Base-by-base conservation (phyloP, 2,329 filamentous ascomycete species). In the Fusarium tupiense region DNA sequence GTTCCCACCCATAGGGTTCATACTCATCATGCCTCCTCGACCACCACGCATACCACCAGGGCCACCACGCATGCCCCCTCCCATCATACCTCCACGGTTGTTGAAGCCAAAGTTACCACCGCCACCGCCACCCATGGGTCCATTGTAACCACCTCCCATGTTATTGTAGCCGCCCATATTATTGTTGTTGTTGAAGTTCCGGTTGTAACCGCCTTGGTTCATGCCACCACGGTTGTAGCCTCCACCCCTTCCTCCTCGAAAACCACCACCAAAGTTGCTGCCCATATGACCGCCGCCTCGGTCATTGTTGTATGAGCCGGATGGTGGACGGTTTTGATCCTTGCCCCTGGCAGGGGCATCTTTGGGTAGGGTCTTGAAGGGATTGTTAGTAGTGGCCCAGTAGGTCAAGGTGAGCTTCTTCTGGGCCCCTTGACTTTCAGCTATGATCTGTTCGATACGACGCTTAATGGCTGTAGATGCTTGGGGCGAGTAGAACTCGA, bases 321-420 rank as follows among this genome's bases (percentile, higher is more conserved):
- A 80, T 38, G 85, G 82, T 64, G 86, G 87, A 61, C 90, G 90
- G 68, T 90, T 86, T 49, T 86, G 85, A 49, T 91, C 90, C 80
- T 94, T 92, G 43, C 88, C 91, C 66, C 83, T 76, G 7, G 82
- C 75, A 1, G 94, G 94, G 1, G 93, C 92, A 81, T 98, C 95
- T 84, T 98, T 98, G 24, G 95, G 95, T 9, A 97, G 85, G 0
- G 95, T 98, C 74, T 93, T 92, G 89, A 97, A 98, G 0, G 95
- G 95, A 81, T 98, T 98, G 75, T 89, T 88, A 54, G 90, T 89
- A 1, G 94, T 91, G 73, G 90, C 92, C 61, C 93, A 93, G 85
- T 95, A 98, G 67, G 90, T 90, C 53, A 94, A 90, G 2, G 87
- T 89, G 74, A 93, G 89, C 80, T 94, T 94, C 82, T 95, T 95